Base-by-base conservation (phyloP, 257 asterid species). In the Solanum bukasovii region DNA sequence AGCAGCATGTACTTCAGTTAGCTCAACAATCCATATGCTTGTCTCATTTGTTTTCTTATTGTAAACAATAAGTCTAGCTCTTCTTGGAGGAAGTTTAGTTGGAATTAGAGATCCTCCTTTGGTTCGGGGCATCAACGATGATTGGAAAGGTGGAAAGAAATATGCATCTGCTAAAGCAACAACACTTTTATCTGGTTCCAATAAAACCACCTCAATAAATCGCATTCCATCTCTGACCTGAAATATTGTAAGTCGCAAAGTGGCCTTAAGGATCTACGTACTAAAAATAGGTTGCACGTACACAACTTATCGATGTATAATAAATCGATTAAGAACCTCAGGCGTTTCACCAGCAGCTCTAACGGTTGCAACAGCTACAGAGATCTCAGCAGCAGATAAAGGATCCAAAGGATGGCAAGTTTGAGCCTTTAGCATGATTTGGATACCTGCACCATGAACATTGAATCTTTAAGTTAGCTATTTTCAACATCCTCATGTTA, bases 301-400 rank as follows among this genome's bases (percentile, higher is more conserved):
- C 5, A 29, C 27, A 79, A 44, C 83, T 27, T 9, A 25, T 78
- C n/a, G 65, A 44, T 79, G 84, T n/a, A 29, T 18, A 44, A 18
- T 52, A 52, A 52, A 52, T 52, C 21, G 23, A 56, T 20, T 56
- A 56, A 56, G 67, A 82, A 96, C 99, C 99, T 95, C 99, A 63
- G 99, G 99, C 44, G 99, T 97, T 86, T 98, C 97, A 86, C 98
- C 99, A 78, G 99, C 98, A 63, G 98, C 98, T 90, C 99, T 93
- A 89, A 97, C 99, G 83, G 98, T 96, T 78, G 93, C 97, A 82
- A 97, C 98, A 31, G 98, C 98, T 85, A 97, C 98, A 35, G 98
- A 89, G 88, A 97, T 95, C 91, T 97, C 99, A 83, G 98, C 91
- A 86, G 96, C 95, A 74, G 98, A 93, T 89, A 97, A 92, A 84